Base-by-base conservation (phyloP, 2,329 filamentous ascomycete genomes). In the Zalaria obscura region DNA sequence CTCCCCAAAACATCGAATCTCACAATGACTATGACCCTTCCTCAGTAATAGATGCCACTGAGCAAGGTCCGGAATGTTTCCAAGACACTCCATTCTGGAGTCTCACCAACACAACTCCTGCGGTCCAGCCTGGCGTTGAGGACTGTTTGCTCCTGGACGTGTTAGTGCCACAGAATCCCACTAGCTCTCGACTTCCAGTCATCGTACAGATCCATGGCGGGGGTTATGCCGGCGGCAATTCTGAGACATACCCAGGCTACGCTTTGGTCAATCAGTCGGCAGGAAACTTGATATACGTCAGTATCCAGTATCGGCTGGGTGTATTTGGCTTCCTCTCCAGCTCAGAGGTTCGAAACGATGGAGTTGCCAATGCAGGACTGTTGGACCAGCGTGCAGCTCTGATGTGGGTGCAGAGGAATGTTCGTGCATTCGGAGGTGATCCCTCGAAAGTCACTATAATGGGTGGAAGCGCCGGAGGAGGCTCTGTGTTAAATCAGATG, bases 121-220 rank as follows among this genome's bases (percentile, higher is more conserved):
- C 45, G 28, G 11, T 40, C 39, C 29, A 48, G 29, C 29, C 43
- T 9, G 54, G 57, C 4, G 50, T 57, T 27, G 62, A 67, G 44
- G 61, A 66, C 46, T 67, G 63, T 45, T 42, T 66, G 38, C 57
- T 61, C 32, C 44, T 65, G 33, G 63, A 66, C 40, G 58, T 65
- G 3, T 58, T 57, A 41, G 58, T 57, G 5, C 63, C 63, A 4
- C 49, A 48, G 4, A 52, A 59, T 35, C 61, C 63, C 26, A 37
- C 35, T 5, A 44, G 35, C 11, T 38, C 41, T 3, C 44, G 45
- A 7, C 45, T 63, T 26, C 48, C 58, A 39, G 53, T 64, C 4
- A 40, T 48, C 7, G 40, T 53, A 1, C 47, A 62, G 57, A 65
- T 57, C 11, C 58, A 57, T 41, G 38, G 38, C 9, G 39, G 35